Evolutionary conservation across 2,329 filamentous ascomycete genomes (phyloP), one percentile per base, ranked within the genome.

Genomic region (Botrytis paeoniae): DNA sequence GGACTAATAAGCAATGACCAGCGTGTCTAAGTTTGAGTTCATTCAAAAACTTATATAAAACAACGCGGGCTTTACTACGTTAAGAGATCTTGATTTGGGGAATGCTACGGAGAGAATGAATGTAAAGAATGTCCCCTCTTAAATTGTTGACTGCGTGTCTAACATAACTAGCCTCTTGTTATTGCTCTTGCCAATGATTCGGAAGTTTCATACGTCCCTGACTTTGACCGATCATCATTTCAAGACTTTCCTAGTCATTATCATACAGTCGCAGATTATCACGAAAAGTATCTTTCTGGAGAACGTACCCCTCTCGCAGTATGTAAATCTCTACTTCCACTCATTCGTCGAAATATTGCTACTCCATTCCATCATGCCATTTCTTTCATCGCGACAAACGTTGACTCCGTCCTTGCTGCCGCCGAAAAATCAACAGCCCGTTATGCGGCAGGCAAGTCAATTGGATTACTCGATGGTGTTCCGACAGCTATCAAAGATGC

Each of bases 231-330:
- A 1, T 82, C 84, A 45, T 82, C 87, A 5, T 81, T 82, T 65
- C 80, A 81, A 64, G 82, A 81, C 22, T 83, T 83, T 68, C 82
- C 86, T 4, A 84, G 84, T 22, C 86, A 87, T 57, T 93, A 92
- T 82, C 89, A 91, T 80, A 92, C 92, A 6, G 88, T 90, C 37
- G 86, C 87, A 16, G 93, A 97, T 82, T 97, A 94, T 80, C 91
- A 94, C 80, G 86, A 88, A 69, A 87, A 92, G 60, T 97, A 94
- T 83, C 86, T 86, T 75, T 88, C 88, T 8, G 92, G 92, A 65
- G 84, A 86, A 73, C 80, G 91, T 72, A 96, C 93, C 0, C 94
- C 94, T 0, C 85, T 89, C 0, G 88, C 91, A 75, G 92, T 97
- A 2, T 87, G 86, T 22, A 88, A 94, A 81, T 86, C 88, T 1